phyloP scores from a whole-genome alignment of 2,329 filamentous ascomycete species.

The Geosmithia flava region DNA sequence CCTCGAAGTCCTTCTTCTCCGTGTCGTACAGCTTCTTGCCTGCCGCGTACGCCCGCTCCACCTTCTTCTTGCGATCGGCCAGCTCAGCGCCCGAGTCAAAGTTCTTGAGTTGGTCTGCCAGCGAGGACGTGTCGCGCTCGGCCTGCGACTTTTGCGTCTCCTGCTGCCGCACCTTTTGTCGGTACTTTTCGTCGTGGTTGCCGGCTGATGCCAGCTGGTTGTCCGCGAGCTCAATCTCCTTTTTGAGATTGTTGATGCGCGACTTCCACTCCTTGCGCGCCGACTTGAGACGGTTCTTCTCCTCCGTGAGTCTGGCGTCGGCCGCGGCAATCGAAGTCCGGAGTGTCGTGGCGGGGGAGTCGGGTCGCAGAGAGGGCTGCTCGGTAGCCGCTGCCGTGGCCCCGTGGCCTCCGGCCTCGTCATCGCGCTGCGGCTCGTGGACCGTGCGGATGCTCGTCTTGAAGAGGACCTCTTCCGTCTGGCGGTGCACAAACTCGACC shows the following conservation, averaged over 20 bases:
- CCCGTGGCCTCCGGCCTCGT: constrained; percentile 8
- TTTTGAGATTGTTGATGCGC: constrained; percentile 52
- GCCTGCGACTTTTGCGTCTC: constrained; percentile 59
- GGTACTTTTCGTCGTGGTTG: constrained; percentile 63
- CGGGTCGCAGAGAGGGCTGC: constrained; percentile 55
- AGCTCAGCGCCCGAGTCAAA: constrained; percentile 55
- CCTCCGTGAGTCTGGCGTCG: constrained; percentile 58
- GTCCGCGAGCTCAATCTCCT: constrained; percentile 60
- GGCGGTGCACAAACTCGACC: constrained; percentile 63
- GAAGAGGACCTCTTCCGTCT: constrained; percentile 54
- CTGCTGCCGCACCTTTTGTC: constrained; percentile 64
- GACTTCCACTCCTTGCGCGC: constrained; percentile 65
- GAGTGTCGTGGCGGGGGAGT: constrained; percentile 65
- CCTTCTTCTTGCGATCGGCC: constrained; percentile 39
- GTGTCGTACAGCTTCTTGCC: constrained; percentile 50
- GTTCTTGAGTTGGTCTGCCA: constrained; percentile 47
- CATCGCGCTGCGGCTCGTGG: constrained; percentile 25
- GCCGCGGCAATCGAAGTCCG: constrained; percentile 64
- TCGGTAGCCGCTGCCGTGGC: constrained; percentile 21
- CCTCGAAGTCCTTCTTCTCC: constrained; percentile 39
- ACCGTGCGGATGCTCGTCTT: constrained; percentile 59
- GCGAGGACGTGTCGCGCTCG: constrained; percentile 39
- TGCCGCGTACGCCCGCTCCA: constrained; percentile 37
- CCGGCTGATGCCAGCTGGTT: constrained; percentile 56
- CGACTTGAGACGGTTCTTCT: constrained; percentile 56